phyloP scores from a whole-genome alignment of 352 stramenopile species.

The Globisporangium viniferum region DNA sequence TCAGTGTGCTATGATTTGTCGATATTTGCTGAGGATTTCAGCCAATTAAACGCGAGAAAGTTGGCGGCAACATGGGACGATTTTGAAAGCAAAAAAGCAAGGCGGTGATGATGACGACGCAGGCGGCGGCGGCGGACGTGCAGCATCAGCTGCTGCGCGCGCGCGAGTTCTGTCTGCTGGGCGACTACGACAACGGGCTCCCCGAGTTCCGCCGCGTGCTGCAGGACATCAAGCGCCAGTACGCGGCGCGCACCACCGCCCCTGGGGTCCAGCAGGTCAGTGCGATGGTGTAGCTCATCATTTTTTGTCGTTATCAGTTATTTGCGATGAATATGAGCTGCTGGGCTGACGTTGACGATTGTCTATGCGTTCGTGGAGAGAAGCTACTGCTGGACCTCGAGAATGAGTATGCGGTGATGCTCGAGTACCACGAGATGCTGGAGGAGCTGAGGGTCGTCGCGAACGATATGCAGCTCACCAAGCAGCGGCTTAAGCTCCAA shows the following conservation, averaged over 20 bases:
- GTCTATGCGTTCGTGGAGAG: conserved; percentile 21
- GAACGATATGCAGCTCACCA: conserved; percentile 24
- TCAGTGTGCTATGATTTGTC: not conserved
- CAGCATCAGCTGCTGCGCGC: conserved; percentile 44
- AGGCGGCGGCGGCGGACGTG: not conserved
- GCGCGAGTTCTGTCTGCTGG: conserved; percentile 60
- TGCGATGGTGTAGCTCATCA: not conserved
- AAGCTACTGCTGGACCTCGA: conserved; percentile 40
- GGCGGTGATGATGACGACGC: not conserved
- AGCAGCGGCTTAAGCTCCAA: conserved; percentile 21
- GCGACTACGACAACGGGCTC: conserved; percentile 53
- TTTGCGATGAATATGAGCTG: not conserved
- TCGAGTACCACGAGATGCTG: conserved; percentile 47
- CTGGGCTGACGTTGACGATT: not conserved
- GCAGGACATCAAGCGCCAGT: conserved; percentile 32
- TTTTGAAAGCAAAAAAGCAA: conserved; percentile 8
- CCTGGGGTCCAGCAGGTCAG: conserved; percentile 36
- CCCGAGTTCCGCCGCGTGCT: conserved; percentile 37
- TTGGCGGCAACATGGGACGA: not conserved
- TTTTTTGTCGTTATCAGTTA: conserved; percentile 2
- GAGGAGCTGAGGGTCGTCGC: conserved; percentile 28
- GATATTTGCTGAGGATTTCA: not conserved
- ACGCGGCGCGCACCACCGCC: conserved; percentile 12
- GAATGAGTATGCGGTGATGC: conserved; percentile 40
- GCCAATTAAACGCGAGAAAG: conserved; percentile 1